Base-by-base conservation (phyloP, 179 eudicot genomes). In the Nepenthes alata region DNA sequence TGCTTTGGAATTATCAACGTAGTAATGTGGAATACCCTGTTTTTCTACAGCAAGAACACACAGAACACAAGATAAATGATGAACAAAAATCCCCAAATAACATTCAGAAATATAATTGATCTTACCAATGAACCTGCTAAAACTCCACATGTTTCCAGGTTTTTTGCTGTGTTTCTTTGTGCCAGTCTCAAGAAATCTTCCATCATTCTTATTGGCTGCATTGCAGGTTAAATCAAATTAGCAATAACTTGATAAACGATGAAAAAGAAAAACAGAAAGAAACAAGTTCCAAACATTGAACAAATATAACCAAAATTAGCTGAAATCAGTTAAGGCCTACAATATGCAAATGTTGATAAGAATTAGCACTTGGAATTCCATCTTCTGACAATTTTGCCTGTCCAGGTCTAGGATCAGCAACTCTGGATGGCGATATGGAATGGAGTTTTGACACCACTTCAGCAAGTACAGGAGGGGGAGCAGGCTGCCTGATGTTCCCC, bases 401-500 rank as follows among this genome's bases (percentile, higher is more conserved):
- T 35, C 96, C 96, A 59, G 98, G 98, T 70, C 98, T 84, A 36
- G 98, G 98, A 74, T 91, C 98, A 65, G 98, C 98, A 67, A 91
- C 96, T 77, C 79, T 83, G 16, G 96, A 84, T 41, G 98, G 96
- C 72, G 95, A 72, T 57, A 91, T 82, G 35, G 79, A 81, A 71
- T 62, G 67, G 62, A 57, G 59, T 67, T 75, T 81, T 39, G 89
- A 84, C 54, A 81, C 91, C 61, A 91, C 78, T 77, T 83, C 85
- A 69, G 98, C 98, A 72, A 84, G 91, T 53, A 89, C 91, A 60
- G 96, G 98, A 64, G 98, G 98, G 11, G 98, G 98, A 76, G 83
- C 73, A 64, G 89, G 98, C 81, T 91, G 95, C 75, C 95, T 83
- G 62, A 91, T 76, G 76, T 72, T 84, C 63, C 69, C 81, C 57